Percentiles rank a stretch among this genome's conserved stretches.
These are phyloP conservation scores for Sonneratia caseolaris DNA, from an alignment of 345 rosid genomes.

Conservation along the genomic window DNA sequence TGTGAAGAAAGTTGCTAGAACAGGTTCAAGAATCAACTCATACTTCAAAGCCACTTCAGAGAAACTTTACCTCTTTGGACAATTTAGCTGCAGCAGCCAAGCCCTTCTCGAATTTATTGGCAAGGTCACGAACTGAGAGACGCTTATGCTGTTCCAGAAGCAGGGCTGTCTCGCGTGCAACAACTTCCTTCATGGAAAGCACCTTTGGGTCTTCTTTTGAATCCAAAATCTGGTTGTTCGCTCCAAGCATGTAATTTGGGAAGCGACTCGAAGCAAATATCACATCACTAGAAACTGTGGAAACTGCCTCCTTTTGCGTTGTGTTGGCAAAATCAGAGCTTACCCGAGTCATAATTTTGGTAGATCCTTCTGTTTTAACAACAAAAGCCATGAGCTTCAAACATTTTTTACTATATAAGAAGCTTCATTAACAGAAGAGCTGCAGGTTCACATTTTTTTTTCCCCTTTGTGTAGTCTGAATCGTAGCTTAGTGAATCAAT, in stretches of 20 bases:
- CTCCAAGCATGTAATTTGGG: constrained; percentile 74
- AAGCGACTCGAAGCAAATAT: constrained; percentile 74
- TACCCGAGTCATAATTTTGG: constrained; percentile 56
- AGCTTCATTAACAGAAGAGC: background rate
- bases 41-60: background rate
- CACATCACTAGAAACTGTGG: constrained; percentile 79
- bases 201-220: constrained; percentile 66
- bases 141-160: constrained; percentile 92
- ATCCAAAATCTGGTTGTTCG: constrained; percentile 65
- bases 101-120: constrained; percentile 86
- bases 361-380: constrained; percentile 6
- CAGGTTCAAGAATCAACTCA: background rate
- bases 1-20: background rate
- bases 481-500: too few species aligned
- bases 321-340: constrained; percentile 57
- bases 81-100: constrained; percentile 94
- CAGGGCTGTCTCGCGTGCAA: constrained; percentile 80
- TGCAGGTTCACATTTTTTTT: too few species aligned
- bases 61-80: constrained; percentile 65
- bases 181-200: constrained; percentile 79
- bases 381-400: background rate
- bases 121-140: constrained; percentile 91
- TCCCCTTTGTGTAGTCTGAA: too few species aligned
- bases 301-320: constrained; percentile 52
- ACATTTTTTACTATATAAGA: background rate